Evolutionary conservation across 352 stramenopile species (phyloP).

Genomic region (Globisporangium spinosum): DNA sequence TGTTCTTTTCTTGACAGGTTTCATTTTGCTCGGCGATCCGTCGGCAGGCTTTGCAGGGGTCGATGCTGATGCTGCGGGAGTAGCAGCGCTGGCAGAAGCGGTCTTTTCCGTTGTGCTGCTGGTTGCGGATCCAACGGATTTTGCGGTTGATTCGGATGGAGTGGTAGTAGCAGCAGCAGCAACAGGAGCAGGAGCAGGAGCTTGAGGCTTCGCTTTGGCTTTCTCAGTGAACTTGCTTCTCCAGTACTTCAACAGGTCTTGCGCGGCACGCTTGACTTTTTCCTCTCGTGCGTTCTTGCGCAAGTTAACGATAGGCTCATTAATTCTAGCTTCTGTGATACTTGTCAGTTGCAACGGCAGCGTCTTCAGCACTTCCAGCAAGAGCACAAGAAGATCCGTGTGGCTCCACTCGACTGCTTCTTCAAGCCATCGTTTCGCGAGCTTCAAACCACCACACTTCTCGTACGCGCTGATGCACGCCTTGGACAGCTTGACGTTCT

Average conservation of each 20-base stretch:
- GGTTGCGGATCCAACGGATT: not conserved
- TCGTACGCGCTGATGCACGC: conserved; percentile 65
- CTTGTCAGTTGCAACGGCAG: conserved; percentile 80
- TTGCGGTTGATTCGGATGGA: conserved; percentile 2
- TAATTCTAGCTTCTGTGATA: conserved; percentile 86
- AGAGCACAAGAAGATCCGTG: conserved; percentile 71
- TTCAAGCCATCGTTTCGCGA: conserved; percentile 77
- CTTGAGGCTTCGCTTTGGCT: conserved; percentile 60
- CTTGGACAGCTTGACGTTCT: conserved; percentile 50
- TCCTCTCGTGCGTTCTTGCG: conserved; percentile 77
- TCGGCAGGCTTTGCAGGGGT: conserved; percentile 17
- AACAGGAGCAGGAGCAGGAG: conserved; percentile 1
- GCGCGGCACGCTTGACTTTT: conserved; percentile 68
- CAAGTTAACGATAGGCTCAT: conserved; percentile 86
- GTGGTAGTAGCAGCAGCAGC: conserved; percentile 17
- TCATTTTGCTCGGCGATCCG: conserved; percentile 26
- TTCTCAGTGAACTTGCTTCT: conserved; percentile 84
- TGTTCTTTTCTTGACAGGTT: conserved; percentile 53
- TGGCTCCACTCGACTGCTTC: conserved; percentile 77
- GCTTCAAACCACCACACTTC: conserved; percentile 64
- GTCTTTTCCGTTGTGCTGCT: not conserved
- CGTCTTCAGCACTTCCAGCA: conserved; percentile 79
- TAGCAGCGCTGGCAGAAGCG: not conserved
- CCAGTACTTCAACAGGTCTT: conserved; percentile 87
- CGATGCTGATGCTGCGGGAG: not conserved